Conservation (phyloP, 306 rosid species). For the Sicyos baderoa region DNA sequence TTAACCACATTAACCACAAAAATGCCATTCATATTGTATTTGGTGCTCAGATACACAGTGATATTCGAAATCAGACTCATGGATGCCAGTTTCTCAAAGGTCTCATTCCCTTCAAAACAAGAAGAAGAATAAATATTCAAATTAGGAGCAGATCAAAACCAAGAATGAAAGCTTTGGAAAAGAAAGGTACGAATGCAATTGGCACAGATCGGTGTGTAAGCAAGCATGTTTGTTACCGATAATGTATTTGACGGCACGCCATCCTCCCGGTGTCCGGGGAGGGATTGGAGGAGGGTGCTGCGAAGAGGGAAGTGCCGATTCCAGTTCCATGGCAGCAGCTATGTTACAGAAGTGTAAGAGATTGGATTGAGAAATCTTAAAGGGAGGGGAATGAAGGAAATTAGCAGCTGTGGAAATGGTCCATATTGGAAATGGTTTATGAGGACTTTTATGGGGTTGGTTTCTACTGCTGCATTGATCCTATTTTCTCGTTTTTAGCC, state of each 20-base stretch:
- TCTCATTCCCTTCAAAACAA: constrained; percentile 46
- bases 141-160: background rate
- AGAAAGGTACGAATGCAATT: background rate
- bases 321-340: constrained; percentile 14
- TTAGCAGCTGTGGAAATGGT: constrained; percentile 3
- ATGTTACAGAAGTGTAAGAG: too few relatives aligned
- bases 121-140: background rate
- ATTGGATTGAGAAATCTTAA: background rate
- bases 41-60: constrained; percentile 39
- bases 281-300: constrained; percentile 21
- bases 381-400: background rate
- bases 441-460: background rate
- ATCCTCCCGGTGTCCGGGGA: constrained; percentile 33
- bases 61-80: constrained; percentile 73
- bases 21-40: constrained; percentile 48
- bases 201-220: too few relatives aligned
- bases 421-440: background rate
- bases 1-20: constrained; percentile 50
- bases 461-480: background rate
- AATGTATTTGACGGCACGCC: constrained; percentile 44
- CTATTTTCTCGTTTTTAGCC: background rate
- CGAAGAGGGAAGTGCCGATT: background rate
- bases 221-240: constrained; percentile 27
- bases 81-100: constrained; percentile 83
- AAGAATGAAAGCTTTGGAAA: background rate